These are phyloP conservation scores for Schizophyllum commune DNA, from an alignment of 1,284 basidiomycete genomes.

Conservation along the genomic window DNA sequence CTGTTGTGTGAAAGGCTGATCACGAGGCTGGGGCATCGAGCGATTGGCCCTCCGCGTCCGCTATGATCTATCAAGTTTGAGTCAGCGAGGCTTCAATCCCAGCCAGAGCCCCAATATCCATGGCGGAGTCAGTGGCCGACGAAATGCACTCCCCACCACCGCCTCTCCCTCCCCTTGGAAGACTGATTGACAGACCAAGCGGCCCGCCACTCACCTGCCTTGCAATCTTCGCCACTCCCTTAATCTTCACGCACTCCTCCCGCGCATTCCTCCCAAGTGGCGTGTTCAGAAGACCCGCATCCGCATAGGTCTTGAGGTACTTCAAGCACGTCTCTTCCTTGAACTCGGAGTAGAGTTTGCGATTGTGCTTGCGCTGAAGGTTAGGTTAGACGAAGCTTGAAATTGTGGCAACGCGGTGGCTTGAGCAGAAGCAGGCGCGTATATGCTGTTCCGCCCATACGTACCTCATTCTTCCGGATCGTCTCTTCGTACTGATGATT, in stretches of 20 bases:
- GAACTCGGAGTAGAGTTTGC: constrained; percentile 71
- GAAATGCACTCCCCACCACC: too few species aligned
- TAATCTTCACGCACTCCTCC: constrained; percentile 59
- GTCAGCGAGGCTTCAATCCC: too few species aligned
- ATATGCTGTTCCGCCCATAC: constrained; percentile 3
- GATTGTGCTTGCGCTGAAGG: constrained; percentile 58
- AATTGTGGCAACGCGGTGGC: neutral
- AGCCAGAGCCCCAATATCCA: too few species aligned
- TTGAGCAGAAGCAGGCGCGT: neutral
- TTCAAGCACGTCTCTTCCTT: constrained; percentile 66
- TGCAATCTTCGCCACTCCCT: constrained; percentile 36
- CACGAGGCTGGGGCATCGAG: too few species aligned
- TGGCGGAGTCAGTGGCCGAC: too few species aligned
- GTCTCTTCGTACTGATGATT: constrained; percentile 75
- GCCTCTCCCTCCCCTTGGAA: too few species aligned
- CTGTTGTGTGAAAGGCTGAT: too few species aligned
- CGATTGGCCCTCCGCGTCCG: too few species aligned
- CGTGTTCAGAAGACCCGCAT: constrained; percentile 39
- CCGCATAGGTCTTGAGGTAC: constrained; percentile 51
- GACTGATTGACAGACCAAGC: too few species aligned
- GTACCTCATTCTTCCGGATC: constrained; percentile 58
- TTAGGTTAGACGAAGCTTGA: constrained; percentile 1
- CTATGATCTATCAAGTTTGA: too few species aligned
- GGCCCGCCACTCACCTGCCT: constrained; percentile 35
- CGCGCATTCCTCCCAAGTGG: constrained; percentile 45